Evolutionary conservation across 2,329 filamentous ascomycete species (phyloP), one percentile per base, ranked within the genome.

Genomic region (Fusarium sp.): DNA sequence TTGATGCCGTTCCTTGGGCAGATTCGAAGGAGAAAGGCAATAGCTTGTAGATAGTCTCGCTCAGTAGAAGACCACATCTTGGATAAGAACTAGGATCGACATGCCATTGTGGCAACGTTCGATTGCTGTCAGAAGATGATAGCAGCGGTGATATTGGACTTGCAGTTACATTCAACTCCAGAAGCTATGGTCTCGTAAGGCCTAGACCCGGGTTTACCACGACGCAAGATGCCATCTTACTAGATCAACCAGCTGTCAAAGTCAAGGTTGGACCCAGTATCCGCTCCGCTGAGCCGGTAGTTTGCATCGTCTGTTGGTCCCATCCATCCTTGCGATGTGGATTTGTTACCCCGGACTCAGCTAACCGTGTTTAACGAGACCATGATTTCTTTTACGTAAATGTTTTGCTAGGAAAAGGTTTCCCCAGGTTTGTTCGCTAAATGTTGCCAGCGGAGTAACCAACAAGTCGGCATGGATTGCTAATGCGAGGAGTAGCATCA

Each of bases 311-410:
- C 25, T 43, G 54, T 25, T 37, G 32, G 34, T 20, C 52, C 18
- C 32, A 30, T 39, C 48, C 62, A 64, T 63, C 60, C 60, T 37
- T 63, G 45, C 20, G 13, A 37, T 9, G 57, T n/a, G 27, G 45
- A 48, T 50, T 35, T 27, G 39, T 20, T 65, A 48, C 20, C 61
- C 54, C 50, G 10, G 58, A 34, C 11, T 61, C 37, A 35, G 9
- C 25, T 45, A 41, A 52, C 30, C 34, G 35, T 58, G 34, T 16
- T 34, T 6, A 35, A 20, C 34, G 5, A 27, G 16, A 16, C 37
- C 7, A 34, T 25, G n/a, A 62, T 70, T 41, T 41, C 18, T 34
- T 57, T 74, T 74, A 75, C 72, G 72, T 74, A 73, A 74, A 65
- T 43, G 5, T 34, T 48, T 56, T 34, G 14, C 10, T 9, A 20